Evolutionary conservation across 495 filamentous ascomycete genomes (phyloP), one percentile per base, ranked within the genome.

Genomic region (Sordaria brevicollis): DNA sequence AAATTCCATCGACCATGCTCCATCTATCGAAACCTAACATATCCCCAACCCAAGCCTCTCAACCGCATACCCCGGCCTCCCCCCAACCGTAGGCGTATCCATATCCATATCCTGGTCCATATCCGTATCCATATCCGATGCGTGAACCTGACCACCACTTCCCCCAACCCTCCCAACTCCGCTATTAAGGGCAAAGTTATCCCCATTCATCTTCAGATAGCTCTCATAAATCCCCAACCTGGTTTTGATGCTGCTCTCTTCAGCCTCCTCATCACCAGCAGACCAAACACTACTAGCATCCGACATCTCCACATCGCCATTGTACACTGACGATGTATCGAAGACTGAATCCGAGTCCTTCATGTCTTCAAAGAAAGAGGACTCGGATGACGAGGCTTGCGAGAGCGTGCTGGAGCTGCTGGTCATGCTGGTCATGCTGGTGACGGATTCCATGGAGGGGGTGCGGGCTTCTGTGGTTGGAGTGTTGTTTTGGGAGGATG

Each of bases 221-320:
- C 8, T 41, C 34, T 17, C 8, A 15, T 67, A 35, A 10, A 1
- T 31, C 65, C 21, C 38, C 39, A 49, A 43, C 5, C 43, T 21
- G 25, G 35, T n/a, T 19, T 17, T 29, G n/a, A n/a, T n/a, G 36
- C 5, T 9, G 8, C 15, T 13, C 9, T 62, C 41, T 34, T 62
- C 31, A n/a, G 43, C 65, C 11, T n/a, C 49, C 31, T 57, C 65
- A n/a, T 72, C 77, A n/a, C 76, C 72, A 15, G 71, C 78, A 10
- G 76, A 78, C 33, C 71, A 67, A 15, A 75, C 68, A 35, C 79
- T 82, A 35, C 75, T 77, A 19, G 73, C 75, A 68, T 85, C 82
- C 29, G 79, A 80, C 79, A 81, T 83, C 66, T 84, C 82, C 15
- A 84, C 73, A 38, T 84, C 82, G 70, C 65, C 71, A 5, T n/a